A percentile compares a stretch with the other conserved stretches of the same genome.
Conservation (phyloP, 2,329 filamentous ascomycete species). For the Westerdykella aurantiaca region DNA sequence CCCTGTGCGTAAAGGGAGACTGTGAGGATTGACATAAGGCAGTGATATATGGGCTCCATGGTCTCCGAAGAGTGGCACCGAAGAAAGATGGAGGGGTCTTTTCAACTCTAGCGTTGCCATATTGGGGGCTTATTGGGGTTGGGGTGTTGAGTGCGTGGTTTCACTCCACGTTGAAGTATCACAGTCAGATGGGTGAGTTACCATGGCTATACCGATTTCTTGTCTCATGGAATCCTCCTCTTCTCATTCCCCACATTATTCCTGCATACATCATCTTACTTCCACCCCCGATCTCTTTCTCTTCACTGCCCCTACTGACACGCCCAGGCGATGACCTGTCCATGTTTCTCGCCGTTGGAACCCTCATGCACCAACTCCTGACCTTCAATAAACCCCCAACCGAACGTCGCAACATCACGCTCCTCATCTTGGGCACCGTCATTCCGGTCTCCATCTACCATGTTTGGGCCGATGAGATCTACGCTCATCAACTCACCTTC, state of each 20-base stretch:
- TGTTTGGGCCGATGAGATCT: conserved; percentile 37
- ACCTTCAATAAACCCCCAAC: conserved; percentile 34
- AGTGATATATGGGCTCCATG: conserved; percentile 35
- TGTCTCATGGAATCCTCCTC: no score
- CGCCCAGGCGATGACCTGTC: conserved; percentile 51
- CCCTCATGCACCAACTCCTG: conserved; percentile 48
- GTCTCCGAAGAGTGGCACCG: conserved; percentile 23
- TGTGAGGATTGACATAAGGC: neutral
- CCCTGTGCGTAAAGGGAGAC: no score
- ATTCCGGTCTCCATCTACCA: conserved; percentile 34
- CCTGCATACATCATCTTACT: neutral
- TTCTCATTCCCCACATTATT: neutral
- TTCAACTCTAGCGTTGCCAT: conserved; percentile 35
- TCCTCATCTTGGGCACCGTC: conserved; percentile 23
- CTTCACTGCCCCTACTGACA: conserved; percentile 2
- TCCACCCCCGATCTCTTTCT: neutral
- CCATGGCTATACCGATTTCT: neutral
- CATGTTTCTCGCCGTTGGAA: conserved; percentile 51
- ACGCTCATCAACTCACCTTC: conserved; percentile 36
- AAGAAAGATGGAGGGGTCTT: conserved; percentile 25
- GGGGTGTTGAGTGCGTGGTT: conserved; percentile 41
- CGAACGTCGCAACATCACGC: conserved; percentile 20
- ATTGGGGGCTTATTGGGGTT: conserved; percentile 41
- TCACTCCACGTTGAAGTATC: conserved; percentile 43
- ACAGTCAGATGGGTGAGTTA: conserved; percentile 42